Conservation (phyloP, 2,329 filamentous ascomycete species). For the Penicillium capsulatum region DNA sequence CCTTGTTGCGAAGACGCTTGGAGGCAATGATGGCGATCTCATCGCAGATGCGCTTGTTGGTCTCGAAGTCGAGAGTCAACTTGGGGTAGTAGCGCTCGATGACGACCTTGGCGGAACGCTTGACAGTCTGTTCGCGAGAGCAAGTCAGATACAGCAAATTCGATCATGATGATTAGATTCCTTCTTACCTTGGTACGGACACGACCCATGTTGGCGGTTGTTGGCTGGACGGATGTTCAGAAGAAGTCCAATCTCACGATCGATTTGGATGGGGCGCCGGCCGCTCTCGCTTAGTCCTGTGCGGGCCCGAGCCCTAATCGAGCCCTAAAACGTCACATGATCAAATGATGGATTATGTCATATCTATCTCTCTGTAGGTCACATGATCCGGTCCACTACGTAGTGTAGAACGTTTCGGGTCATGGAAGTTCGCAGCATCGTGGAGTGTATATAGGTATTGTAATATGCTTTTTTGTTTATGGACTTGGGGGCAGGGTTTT, state of each 20-base stretch:
- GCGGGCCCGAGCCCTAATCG: constrained; percentile 21
- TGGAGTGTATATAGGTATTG: no score
- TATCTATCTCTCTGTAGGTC: no score
- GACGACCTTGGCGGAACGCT: constrained; percentile 97
- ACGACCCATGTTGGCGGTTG: constrained; percentile 48
- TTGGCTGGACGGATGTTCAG: constrained; percentile 33
- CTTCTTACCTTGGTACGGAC: constrained; percentile 44
- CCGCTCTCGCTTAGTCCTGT: constrained; percentile 26
- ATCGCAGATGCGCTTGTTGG: constrained; percentile 99
- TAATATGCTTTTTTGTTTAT: no score
- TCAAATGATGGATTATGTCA: no score
- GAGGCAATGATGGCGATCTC: constrained; percentile 99
- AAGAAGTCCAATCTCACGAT: constrained; percentile 8
- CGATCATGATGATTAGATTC: neutral
- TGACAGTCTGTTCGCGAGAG: constrained; percentile 55
- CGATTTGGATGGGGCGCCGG: constrained; percentile 15
- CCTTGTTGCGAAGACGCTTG: constrained; percentile 99
- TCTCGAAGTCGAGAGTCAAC: constrained; percentile 99
- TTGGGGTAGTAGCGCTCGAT: constrained; percentile 98
- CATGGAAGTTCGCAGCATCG: no score
- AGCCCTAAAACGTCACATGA: constrained; percentile 17
- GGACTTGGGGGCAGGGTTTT: no score
- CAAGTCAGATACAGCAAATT: constrained; percentile 3
- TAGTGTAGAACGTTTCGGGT: no score
- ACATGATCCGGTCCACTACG: no score